Percentiles rank a stretch among this genome's conserved stretches.
Evolutionary conservation across 2,329 filamentous ascomycete genomes (phyloP).

Genomic region (Fusarium pseudonygamai): DNA sequence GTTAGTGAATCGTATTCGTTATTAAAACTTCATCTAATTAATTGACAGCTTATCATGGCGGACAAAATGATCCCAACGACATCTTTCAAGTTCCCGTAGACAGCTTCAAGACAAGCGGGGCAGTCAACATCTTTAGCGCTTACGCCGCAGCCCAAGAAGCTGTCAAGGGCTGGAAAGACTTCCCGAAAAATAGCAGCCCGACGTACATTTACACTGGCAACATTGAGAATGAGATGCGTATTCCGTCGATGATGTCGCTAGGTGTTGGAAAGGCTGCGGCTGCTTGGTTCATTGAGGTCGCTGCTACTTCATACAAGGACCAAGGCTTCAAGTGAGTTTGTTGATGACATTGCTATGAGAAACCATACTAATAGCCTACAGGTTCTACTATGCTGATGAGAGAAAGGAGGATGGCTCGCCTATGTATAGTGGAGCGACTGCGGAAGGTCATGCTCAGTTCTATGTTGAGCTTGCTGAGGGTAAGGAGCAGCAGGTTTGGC

Average conservation of each 20-base stretch:
- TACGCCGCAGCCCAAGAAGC: constrained; percentile 17
- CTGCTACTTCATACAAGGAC: neutral
- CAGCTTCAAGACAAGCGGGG: neutral
- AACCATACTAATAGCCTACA: accelerated
- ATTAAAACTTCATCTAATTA: accelerated
- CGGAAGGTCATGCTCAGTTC: neutral
- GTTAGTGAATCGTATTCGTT: accelerated
- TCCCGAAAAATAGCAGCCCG: neutral
- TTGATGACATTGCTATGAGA: accelerated
- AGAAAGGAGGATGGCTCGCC: constrained; percentile 6
- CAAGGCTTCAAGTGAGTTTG: neutral
- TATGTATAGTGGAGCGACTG: neutral
- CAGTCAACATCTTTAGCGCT: constrained; percentile 1
- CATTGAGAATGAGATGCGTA: neutral
- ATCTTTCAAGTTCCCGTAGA: neutral
- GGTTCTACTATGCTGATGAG: constrained; percentile 28
- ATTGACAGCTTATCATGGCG: neutral
- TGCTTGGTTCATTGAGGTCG: constrained; percentile 2
- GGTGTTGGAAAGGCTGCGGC: constrained; percentile 10
- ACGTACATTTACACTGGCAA: constrained; percentile 13
- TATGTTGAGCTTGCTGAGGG: constrained; percentile 12
- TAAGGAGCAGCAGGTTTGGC: neutral
- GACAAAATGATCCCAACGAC: neutral
- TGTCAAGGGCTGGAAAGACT: neutral
- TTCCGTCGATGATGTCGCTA: neutral